Evolutionary conservation across 306 rosid species (phyloP).

Genomic region (Vachellia collinsii): DNA sequence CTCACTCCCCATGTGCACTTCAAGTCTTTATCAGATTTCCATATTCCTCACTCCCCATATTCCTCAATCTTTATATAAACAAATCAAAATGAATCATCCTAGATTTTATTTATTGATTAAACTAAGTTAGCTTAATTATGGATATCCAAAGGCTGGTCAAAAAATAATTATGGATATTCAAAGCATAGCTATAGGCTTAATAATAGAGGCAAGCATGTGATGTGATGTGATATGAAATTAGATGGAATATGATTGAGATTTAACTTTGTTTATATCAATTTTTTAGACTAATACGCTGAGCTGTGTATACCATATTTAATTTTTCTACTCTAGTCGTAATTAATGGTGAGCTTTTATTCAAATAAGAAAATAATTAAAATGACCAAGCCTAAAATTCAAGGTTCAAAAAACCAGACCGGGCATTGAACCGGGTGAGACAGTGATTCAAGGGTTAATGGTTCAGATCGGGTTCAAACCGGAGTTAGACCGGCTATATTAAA

Average conservation of each 20-base stretch:
- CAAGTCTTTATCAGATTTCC: constrained; percentile 61
- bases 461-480: no score
- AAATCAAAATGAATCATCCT: constrained; percentile 39
- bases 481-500: no score
- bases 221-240: not conserved
- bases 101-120: not conserved
- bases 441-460: no score
- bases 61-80: constrained; percentile 45
- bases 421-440: no score
- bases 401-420: no score
- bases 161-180: not conserved
- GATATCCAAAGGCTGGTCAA: not conserved
- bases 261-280: not conserved
- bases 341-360: not conserved
- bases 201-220: not conserved
- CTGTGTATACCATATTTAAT: no score
- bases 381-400: not conserved
- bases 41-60: constrained; percentile 63
- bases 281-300: not conserved
- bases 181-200: not conserved
- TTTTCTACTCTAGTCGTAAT: not conserved
- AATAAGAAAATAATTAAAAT: not conserved
- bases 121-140: not conserved
- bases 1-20: constrained; percentile 69
- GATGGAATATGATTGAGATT: not conserved